Conservation (phyloP, 179 eudicot species). For the Actinidia arguta region DNA sequence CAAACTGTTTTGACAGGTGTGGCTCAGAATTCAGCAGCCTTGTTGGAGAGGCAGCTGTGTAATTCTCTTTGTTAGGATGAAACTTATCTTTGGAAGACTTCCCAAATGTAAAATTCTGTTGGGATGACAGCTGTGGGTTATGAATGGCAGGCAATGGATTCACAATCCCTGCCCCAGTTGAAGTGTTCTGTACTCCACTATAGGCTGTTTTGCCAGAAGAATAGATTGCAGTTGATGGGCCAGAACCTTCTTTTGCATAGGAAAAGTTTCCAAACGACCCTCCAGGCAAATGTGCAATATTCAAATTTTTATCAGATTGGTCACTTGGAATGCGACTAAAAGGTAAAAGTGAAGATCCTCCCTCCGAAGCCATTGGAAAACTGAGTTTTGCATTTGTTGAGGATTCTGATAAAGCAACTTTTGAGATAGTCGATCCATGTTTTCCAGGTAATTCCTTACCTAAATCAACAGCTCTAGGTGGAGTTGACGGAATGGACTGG, state of each 20-base stretch:
- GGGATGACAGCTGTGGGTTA: constrained; percentile 35
- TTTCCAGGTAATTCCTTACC: constrained; percentile 34
- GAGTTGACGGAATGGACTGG: constrained; percentile 16
- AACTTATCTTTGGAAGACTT: constrained; percentile 35
- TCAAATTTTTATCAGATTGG: constrained; percentile 26
- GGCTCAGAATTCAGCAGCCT: constrained; percentile 48
- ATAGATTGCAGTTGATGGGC: constrained; percentile 25
- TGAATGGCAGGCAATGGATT: constrained; percentile 30
- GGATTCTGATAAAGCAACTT: constrained; percentile 21
- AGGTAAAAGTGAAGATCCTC: constrained; percentile 29
- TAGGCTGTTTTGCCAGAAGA: constrained; percentile 34
- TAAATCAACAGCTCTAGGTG: constrained; percentile 16
- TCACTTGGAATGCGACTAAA: constrained; percentile 31
- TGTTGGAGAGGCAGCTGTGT: constrained; percentile 38
- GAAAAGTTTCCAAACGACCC: constrained; percentile 30
- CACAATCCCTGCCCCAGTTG: constrained; percentile 29
- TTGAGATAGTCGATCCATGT: constrained; percentile 33
- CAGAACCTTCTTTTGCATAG: constrained; percentile 32
- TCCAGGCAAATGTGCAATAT: constrained; percentile 30
- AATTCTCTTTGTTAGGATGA: constrained; percentile 38
- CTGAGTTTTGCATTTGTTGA: constrained; percentile 33
- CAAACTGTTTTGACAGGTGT: constrained; percentile 57
- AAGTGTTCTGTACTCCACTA: constrained; percentile 33
- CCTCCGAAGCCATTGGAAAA: constrained; percentile 33
- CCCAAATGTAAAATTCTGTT: constrained; percentile 34